A percentile compares a stretch with the other conserved stretches of the same genome.
These are phyloP conservation scores for Hygrophila difformis DNA, from an alignment of 257 asterid species.

Conservation along the genomic window DNA sequence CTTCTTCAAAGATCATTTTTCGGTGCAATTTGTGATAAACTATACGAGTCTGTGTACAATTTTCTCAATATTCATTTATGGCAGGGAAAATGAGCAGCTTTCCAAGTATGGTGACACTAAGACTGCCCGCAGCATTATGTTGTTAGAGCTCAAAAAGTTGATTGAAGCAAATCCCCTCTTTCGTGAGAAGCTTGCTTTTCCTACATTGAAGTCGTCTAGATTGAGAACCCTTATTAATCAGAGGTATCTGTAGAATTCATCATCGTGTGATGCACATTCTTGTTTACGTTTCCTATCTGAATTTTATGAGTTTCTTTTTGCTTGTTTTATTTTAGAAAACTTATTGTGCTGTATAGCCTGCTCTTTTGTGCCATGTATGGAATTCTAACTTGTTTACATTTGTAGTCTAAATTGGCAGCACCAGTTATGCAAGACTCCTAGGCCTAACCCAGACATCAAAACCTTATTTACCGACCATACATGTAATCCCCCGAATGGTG, in stretches of 20 bases:
- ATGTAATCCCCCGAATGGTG: conserved; percentile 79
- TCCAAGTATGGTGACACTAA: conserved; percentile 96
- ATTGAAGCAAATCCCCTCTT: conserved; percentile 97
- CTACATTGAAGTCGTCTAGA: conserved; percentile 81
- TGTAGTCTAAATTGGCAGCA: conserved; percentile 98
- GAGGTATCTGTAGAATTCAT: conserved; percentile 34
- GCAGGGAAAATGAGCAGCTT: conserved; percentile 98
- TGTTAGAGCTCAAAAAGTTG: conserved; percentile 86
- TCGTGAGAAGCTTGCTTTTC: conserved; percentile 92
- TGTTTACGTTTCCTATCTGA: neutral
- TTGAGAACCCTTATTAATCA: conserved; percentile 92
- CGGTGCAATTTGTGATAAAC: neutral
- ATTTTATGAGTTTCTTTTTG: neutral
- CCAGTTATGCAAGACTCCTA: conserved; percentile 91
- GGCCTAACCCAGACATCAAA: conserved; percentile 94
- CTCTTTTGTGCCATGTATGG: conserved; percentile 3
- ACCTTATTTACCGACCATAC: conserved; percentile 84
- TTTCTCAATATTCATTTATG: conserved; percentile 16
- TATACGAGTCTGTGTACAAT: conserved; percentile 1
- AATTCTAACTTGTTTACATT: conserved; percentile 13
- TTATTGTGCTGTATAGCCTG: neutral
- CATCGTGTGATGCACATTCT: neutral
- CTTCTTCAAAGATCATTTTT: neutral
- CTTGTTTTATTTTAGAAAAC: neutral
- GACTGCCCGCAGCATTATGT: conserved; percentile 95